A percentile compares a stretch with the other conserved stretches of the same genome.
phyloP scores from a whole-genome alignment of 768 basidiomycete genomes.

The Tricholomella constricta region DNA sequence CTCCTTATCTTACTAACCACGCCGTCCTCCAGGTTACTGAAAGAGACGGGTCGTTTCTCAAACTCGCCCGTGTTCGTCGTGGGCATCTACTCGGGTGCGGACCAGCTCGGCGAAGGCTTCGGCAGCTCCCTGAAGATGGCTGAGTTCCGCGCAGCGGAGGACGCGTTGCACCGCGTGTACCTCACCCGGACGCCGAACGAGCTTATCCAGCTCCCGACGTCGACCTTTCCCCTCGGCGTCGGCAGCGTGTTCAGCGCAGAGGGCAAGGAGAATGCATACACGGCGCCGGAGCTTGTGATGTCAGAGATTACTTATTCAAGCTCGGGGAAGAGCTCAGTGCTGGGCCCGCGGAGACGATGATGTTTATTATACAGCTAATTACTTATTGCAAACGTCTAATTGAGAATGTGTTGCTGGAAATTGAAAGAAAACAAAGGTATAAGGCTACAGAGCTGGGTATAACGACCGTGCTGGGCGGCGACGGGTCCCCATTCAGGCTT shows the following conservation, averaged over 20 bases:
- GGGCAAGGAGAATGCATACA: conserved; percentile 49
- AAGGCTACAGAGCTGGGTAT: neutral
- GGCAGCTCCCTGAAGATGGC: conserved; percentile 94
- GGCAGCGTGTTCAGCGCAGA: conserved; percentile 53
- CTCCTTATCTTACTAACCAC: neutral
- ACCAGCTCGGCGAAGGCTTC: conserved; percentile 92
- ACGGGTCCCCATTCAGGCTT: conserved; percentile 22
- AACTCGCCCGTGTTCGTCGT: conserved; percentile 94
- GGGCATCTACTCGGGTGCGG: conserved; percentile 84
- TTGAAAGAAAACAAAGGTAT: neutral
- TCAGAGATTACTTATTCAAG: conserved; percentile 72
- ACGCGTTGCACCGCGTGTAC: conserved; percentile 80
- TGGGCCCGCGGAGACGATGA: conserved; percentile 12
- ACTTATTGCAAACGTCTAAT: too few relatives aligned
- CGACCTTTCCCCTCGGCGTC: conserved; percentile 62
- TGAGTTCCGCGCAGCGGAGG: conserved; percentile 89
- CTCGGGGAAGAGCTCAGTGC: conserved; percentile 54
- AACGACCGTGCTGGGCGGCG: neutral
- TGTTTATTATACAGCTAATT: conserved; percentile 6
- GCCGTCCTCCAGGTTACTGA: conserved; percentile 65
- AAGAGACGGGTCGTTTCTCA: conserved; percentile 90
- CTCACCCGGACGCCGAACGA: conserved; percentile 76
- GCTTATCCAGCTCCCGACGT: conserved; percentile 67
- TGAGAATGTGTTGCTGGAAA: too few relatives aligned
- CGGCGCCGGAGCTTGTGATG: conserved; percentile 55